phyloP scores from a whole-genome alignment of 179 eudicot genomes.

The Silene noctiflora region DNA sequence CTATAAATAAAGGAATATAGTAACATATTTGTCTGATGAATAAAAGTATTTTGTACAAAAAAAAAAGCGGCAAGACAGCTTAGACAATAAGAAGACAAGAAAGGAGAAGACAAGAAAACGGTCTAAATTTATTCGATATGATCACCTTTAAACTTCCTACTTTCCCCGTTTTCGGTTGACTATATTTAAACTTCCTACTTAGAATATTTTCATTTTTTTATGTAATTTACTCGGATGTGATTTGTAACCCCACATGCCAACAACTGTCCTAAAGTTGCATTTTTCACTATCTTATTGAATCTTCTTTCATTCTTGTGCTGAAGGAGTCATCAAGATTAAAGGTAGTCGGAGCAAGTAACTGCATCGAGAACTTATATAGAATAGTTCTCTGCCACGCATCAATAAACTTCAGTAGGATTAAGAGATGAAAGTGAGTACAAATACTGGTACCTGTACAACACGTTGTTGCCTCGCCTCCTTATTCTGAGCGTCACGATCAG shows the following conservation, averaged over 20 bases:
- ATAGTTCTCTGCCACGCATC: background rate
- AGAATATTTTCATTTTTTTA: no score
- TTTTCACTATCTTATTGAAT: no score
- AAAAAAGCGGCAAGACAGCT: background rate
- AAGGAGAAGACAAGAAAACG: background rate
- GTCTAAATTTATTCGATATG: background rate
- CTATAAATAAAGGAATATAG: background rate
- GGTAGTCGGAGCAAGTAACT: no score
- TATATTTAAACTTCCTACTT: no score
- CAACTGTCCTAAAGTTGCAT: no score
- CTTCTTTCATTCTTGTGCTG: no score
- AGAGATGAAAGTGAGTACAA: background rate
- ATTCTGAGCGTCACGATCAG: slow-evolving; percentile 88
- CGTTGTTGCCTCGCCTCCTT: slow-evolving; percentile 83
- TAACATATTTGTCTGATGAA: background rate
- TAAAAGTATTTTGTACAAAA: background rate
- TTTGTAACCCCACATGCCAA: no score
- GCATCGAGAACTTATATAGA: background rate
- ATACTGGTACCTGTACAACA: slow-evolving; percentile 64
- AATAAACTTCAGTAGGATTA: background rate
- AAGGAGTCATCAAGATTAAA: no score
- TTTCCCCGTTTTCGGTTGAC: no score
- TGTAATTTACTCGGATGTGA: no score
- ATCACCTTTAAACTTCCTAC: no score
- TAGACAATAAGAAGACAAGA: background rate